phyloP scores from a whole-genome alignment of 2,329 filamentous ascomycete genomes.

The Xylaria multiplex region DNA sequence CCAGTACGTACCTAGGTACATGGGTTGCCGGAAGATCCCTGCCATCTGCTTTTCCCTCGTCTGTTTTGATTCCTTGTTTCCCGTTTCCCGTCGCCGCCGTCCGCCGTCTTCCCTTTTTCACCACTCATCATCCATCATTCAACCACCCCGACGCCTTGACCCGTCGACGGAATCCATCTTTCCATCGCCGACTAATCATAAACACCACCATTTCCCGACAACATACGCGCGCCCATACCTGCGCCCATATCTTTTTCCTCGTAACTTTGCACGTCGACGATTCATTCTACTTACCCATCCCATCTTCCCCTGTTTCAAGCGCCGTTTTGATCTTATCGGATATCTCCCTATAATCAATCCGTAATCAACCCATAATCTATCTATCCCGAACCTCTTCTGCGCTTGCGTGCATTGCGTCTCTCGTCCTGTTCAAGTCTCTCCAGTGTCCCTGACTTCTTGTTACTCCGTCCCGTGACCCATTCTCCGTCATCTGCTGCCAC shows the following conservation, averaged over 20 bases:
- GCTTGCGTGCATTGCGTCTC: conserved; percentile 9
- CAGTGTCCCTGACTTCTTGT: conserved; percentile 18
- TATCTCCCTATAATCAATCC: not conserved
- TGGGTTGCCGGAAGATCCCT: not conserved
- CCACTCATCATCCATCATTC: conserved; percentile 22
- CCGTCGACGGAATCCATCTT: conserved; percentile 21
- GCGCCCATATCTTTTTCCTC: conserved; percentile 1
- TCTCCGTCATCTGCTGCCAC: conserved; percentile 11
- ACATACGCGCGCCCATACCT: not conserved
- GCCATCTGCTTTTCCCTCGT: conserved; percentile 25
- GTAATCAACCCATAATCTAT: not conserved
- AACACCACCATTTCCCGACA: conserved; percentile 3
- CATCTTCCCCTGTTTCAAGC: not conserved
- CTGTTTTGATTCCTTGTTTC: conserved; percentile 37
- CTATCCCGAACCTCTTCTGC: not conserved
- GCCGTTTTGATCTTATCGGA: not conserved
- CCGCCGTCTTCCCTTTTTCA: conserved; percentile 23
- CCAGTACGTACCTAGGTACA: too few relatives aligned
- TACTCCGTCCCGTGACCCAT: conserved; percentile 9
- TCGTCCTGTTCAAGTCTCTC: conserved; percentile 11
- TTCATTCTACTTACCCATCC: not conserved
- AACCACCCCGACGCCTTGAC: conserved; percentile 15
- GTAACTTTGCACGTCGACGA: conserved; percentile 6
- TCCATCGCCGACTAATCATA: conserved; percentile 28
- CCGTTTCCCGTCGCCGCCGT: conserved; percentile 19